A percentile compares a stretch with the other conserved stretches of the same genome.
These are phyloP conservation scores for Achlya hypogyna DNA, from an alignment of 352 stramenopile genomes.

Conservation along the genomic window DNA sequence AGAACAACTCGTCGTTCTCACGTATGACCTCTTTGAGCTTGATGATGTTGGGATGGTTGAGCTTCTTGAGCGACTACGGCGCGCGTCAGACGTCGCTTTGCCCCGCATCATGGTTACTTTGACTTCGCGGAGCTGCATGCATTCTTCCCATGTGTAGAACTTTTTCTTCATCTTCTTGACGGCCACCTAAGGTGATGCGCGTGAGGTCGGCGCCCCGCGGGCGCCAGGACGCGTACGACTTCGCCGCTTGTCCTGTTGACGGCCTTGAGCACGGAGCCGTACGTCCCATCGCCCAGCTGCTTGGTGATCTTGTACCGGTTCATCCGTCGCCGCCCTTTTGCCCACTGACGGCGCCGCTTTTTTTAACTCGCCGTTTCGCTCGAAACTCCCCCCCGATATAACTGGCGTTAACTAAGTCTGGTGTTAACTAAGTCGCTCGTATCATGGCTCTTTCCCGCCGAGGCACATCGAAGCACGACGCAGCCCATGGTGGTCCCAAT, in stretches of 20 bases:
- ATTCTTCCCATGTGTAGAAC: constrained; percentile 94
- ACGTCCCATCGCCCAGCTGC: constrained; percentile 92
- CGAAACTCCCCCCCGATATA: constrained; percentile 8
- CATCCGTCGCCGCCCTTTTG: constrained; percentile 33
- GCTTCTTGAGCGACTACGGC: constrained; percentile 89
- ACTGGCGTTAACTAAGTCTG: not conserved
- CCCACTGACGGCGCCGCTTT: constrained; percentile 5
- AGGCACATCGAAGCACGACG: too few relatives aligned
- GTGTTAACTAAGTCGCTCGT: too few relatives aligned
- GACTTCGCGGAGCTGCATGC: constrained; percentile 95
- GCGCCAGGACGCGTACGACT: constrained; percentile 51
- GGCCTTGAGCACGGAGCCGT: constrained; percentile 92
- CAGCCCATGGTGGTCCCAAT: too few relatives aligned
- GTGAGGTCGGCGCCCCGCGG: not conserved
- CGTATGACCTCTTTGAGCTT: constrained; percentile 97
- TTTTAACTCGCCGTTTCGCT: constrained; percentile 15
- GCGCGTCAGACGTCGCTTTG: not conserved
- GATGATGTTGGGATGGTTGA: constrained; percentile 97
- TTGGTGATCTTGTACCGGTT: constrained; percentile 95
- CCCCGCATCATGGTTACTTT: constrained; percentile 47
- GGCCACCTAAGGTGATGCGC: constrained; percentile 61
- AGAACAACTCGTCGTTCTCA: constrained; percentile 96
- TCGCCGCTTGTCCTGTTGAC: constrained; percentile 90
- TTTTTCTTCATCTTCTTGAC: constrained; percentile 98
- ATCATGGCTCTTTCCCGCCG: too few relatives aligned